Evolutionary conservation across 2,329 filamentous ascomycete genomes (phyloP), one percentile per base, ranked within the genome.

Genomic region (Stenocarpella maydis): DNA sequence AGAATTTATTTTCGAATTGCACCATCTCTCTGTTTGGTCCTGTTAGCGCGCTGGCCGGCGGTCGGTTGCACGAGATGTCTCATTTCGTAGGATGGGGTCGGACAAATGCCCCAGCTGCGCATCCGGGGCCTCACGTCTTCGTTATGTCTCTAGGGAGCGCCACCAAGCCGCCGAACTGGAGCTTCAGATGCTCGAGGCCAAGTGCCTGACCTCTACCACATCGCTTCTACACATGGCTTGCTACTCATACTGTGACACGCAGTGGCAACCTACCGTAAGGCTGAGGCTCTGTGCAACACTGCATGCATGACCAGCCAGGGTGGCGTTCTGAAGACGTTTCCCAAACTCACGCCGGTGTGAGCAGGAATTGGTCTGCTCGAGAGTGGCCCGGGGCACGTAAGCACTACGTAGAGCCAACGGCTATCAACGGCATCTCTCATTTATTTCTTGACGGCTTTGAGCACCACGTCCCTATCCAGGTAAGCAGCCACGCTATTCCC

Each of bases 341-440:
- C 28, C 37, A 43, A 9, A 15, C 9, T 45, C 17, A 28, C 17
- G 19, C 55, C 37, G 9, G 26, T n/a, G 5, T 45, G 31, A 24
- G 10, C 12, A 61, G 26, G 39, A 47, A 9, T 34, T 12, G 55
- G 24, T 34, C 24, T 7, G 12, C 24, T 39, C 26, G 55, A 34
- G 14, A 4, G 24, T 47, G 39, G 39, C n/a, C n/a, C n/a, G n/a
- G n/a, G n/a, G n/a, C 19, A 3, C 5, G 55, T 45, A 61, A 61
- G 55, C 55, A 60, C 55, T 47, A 61, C n/a, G n/a, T n/a, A n/a
- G n/a, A 34, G 39, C 55, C 17, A 34, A n/a, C 55, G 41, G 26
- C 26, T 17, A 61, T 34, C 34, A 17, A 14, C 37, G 24, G 55
- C 41, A 15, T 31, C 26, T 45, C 9, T 34, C 1, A 60, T 43